Conservation (phyloP, 2,329 filamentous ascomycete species). For the Colletotrichum limetticola region DNA sequence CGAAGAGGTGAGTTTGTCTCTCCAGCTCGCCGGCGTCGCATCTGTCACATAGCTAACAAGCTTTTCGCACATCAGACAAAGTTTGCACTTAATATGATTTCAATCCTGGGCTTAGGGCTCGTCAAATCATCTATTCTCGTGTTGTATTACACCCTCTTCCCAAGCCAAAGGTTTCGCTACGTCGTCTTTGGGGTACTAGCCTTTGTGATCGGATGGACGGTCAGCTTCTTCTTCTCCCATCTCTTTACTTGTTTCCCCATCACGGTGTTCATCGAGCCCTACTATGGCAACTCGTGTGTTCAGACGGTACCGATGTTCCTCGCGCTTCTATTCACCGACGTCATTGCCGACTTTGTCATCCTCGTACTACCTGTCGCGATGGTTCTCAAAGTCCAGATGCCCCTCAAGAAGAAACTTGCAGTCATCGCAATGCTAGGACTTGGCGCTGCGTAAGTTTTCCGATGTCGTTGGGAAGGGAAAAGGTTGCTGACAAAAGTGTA, state of each 20-base stretch:
- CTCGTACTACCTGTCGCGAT: constrained; percentile 41
- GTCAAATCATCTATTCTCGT: constrained; percentile 47
- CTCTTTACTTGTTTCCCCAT: constrained; percentile 41
- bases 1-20: constrained; percentile 16
- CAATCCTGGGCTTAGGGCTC: constrained; percentile 45
- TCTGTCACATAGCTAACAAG: not conserved
- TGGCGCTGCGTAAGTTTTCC: constrained; percentile 37
- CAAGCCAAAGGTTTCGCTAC: constrained; percentile 40
- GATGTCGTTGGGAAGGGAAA: not conserved
- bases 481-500: not conserved
- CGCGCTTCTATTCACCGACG: constrained; percentile 37
- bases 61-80: constrained; percentile 9
- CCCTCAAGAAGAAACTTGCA: constrained; percentile 38
- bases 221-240: constrained; percentile 42
- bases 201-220: constrained; percentile 38
- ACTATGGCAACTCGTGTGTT: constrained; percentile 40
- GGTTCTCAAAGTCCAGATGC: constrained; percentile 40
- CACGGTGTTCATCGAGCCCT: constrained; percentile 39
- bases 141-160: constrained; percentile 47
- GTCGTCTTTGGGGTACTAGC: constrained; percentile 40
- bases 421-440: constrained; percentile 41
- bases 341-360: constrained; percentile 40
- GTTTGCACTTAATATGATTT: constrained; percentile 37
- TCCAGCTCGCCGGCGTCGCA: not conserved
- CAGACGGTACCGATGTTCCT: constrained; percentile 38